Evolutionary conservation across 1,139 yeast genomes (phyloP).

Genomic region (Pneumocystis carinii): DNA sequence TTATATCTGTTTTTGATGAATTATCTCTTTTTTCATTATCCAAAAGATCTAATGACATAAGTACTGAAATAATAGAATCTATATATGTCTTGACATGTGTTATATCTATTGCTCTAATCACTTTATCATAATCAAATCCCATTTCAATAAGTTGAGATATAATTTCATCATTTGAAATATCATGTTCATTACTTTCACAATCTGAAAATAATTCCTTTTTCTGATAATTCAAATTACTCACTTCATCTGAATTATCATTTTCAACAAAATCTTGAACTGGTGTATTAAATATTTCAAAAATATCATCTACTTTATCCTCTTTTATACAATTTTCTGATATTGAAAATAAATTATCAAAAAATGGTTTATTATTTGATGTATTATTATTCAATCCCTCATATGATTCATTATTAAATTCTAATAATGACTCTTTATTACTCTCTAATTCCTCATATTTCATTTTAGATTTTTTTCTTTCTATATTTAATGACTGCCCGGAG

Average conservation of each 20-base stretch:
- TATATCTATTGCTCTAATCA: not conserved
- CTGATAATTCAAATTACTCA: not conserved
- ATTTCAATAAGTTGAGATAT: not conserved
- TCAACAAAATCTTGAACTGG: not conserved
- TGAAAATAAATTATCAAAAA: not conserved
- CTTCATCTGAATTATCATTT: not conserved
- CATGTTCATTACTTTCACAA: not conserved
- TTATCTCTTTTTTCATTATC: not conserved
- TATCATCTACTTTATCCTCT: not conserved
- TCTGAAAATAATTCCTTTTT: not conserved
- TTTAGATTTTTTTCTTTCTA: not conserved
- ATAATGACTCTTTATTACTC: not conserved
- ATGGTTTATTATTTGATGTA: not conserved
- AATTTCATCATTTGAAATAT: not conserved
- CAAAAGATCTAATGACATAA: not conserved
- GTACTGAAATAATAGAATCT: not conserved
- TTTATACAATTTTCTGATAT: not conserved
- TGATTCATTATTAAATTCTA: not conserved
- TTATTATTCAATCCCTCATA: not conserved
- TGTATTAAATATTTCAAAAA: not conserved
- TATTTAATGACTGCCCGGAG: no score
- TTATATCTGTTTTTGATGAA: not conserved
- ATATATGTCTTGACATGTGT: not conserved
- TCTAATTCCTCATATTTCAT: not conserved
- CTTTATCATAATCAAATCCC: not conserved